A percentile compares a stretch with the other conserved stretches of the same genome.
Conservation (phyloP, 768 basidiomycete species). For the Kwoniella europaea region DNA sequence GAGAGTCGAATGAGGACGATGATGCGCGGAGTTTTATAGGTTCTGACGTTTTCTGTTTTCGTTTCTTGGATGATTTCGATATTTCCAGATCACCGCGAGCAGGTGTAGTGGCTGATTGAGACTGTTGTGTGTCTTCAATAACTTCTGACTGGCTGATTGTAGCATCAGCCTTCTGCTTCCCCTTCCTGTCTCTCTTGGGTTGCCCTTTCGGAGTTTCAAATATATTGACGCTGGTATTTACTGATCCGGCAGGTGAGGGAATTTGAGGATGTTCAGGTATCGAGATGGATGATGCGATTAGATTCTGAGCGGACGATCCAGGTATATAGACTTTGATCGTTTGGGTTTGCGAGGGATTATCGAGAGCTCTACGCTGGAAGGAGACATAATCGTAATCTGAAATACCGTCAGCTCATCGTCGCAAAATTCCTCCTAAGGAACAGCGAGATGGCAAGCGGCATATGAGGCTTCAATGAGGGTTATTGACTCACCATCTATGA, state of each 20-base stretch:
- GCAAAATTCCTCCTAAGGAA: neutral
- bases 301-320: neutral
- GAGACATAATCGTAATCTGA: slow-evolving; percentile 26
- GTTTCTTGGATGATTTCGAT: slow-evolving; percentile 14
- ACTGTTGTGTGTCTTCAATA: too few relatives aligned
- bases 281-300: neutral
- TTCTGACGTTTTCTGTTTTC: neutral
- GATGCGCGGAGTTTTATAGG: neutral
- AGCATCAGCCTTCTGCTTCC: slow-evolving; percentile 12
- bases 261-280: neutral
- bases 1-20: slow-evolving; percentile 5
- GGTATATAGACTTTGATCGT: slow-evolving; percentile 24
- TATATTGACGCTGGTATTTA: neutral
- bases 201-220: slow-evolving; percentile 7
- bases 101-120: neutral
- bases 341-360: neutral
- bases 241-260: slow-evolving; percentile 4
- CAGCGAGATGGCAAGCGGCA: neutral
- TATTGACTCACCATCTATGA: slow-evolving; percentile 35
- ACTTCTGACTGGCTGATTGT: neutral
- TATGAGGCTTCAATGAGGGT: neutral
- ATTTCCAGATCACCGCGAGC: neutral
- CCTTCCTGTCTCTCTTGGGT: slow-evolving; percentile 15
- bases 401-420: neutral
- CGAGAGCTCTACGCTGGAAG: slow-evolving; percentile 20